These are phyloP conservation scores for Tetrapyrgos nigripes DNA, from an alignment of 1,284 basidiomycete species.

Conservation along the genomic window DNA sequence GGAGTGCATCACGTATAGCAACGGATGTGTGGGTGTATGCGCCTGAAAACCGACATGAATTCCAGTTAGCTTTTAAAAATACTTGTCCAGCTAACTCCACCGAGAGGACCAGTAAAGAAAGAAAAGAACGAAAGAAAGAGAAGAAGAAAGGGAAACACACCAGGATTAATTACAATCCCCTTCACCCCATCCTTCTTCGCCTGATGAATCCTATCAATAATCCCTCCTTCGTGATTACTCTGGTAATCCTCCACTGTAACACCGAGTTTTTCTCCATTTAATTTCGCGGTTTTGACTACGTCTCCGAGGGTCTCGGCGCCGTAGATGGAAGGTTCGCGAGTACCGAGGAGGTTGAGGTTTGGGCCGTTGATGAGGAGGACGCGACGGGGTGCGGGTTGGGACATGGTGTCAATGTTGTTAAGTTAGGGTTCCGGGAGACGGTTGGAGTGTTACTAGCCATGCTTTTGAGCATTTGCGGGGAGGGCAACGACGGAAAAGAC, in stretches of 20 bases:
- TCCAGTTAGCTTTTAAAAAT: too few relatives aligned
- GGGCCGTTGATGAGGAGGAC: slow-evolving; percentile 30
- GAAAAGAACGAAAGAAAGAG: neutral
- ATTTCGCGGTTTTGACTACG: slow-evolving; percentile 17
- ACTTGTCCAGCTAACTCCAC: too few relatives aligned
- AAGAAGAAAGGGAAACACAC: slow-evolving; percentile 11
- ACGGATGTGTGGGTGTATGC: slow-evolving; percentile 28
- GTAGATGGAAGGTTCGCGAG: slow-evolving; percentile 25
- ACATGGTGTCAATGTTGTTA: too few relatives aligned
- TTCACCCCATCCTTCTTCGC: slow-evolving; percentile 23
- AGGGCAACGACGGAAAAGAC: too few relatives aligned
- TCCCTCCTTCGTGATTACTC: slow-evolving; percentile 29
- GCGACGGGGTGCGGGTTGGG: slow-evolving; percentile 7
- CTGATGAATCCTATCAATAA: slow-evolving; percentile 28
- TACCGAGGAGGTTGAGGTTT: slow-evolving; percentile 28
- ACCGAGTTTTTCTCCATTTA: slow-evolving; percentile 16
- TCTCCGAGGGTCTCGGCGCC: slow-evolving; percentile 23
- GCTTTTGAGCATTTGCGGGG: too few relatives aligned
- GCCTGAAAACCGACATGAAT: slow-evolving; percentile 7
- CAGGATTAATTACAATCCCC: slow-evolving; percentile 26
- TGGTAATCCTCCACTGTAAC: slow-evolving; percentile 23
- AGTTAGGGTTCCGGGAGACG: too few relatives aligned
- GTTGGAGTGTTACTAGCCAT: too few relatives aligned
- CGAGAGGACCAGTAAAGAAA: too few relatives aligned
- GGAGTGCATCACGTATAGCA: slow-evolving; percentile 26